Conservation (phyloP, 202 grass and related monocot species). For the Schoenoplectus tabernaemontani region DNA sequence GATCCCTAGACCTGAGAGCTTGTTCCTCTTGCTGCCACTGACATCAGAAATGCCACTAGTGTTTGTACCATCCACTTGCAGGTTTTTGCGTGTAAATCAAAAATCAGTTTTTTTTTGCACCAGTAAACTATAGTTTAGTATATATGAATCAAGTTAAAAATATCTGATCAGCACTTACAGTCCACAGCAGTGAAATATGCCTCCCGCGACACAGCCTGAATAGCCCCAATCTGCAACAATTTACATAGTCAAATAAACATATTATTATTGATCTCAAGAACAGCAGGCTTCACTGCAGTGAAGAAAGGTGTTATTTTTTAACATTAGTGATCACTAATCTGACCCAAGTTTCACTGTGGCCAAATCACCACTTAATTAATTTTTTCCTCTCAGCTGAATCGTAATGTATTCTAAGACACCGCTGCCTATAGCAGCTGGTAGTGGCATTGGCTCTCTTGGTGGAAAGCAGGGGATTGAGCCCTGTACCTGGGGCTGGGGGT, state of each 20-base stretch:
- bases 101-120: neutral
- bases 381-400: no score
- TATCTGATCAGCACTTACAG: constrained; percentile 36
- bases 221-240: constrained; percentile 55
- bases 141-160: neutral
- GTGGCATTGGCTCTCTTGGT: no score
- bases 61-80: neutral
- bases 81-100: neutral
- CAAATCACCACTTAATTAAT: neutral
- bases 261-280: neutral
- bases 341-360: neutral
- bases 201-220: constrained; percentile 62
- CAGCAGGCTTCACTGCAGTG: no score
- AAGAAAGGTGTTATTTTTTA: no score
- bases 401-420: no score
- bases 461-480: no score
- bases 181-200: constrained; percentile 61
- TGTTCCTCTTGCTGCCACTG: constrained; percentile 28
- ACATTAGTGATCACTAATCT: no score
- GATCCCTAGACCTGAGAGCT: neutral
- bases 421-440: no score
- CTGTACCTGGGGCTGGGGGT: no score
- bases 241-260: neutral
- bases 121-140: neutral
- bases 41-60: constrained; percentile 26